These are phyloP conservation scores for Epichloe bromicola DNA, from an alignment of 2,329 filamentous ascomycete species.

Conservation along the genomic window DNA sequence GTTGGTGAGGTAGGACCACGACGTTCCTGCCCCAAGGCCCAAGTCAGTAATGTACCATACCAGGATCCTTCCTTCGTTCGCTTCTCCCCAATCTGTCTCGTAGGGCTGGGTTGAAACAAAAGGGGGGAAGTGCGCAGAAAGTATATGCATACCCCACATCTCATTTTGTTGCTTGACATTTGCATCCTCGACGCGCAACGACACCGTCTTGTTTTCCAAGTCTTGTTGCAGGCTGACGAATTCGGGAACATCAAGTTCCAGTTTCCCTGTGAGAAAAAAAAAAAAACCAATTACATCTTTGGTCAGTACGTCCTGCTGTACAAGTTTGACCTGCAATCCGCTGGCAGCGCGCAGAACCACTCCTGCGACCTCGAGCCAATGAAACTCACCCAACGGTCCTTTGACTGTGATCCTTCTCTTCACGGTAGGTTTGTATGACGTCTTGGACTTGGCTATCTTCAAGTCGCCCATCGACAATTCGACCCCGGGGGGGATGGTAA, in stretches of 20 bases:
- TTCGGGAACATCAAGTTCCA: slow-evolving; percentile 65
- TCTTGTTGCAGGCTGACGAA: slow-evolving; percentile 66
- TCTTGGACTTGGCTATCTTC: slow-evolving; percentile 36
- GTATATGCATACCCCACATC: slow-evolving; percentile 70
- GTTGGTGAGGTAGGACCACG: slow-evolving; percentile 78
- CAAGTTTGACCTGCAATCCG: too few species aligned
- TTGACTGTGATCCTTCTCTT: slow-evolving; percentile 60
- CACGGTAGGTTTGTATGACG: slow-evolving; percentile 46
- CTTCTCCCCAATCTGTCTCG: neutral
- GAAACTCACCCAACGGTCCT: slow-evolving; percentile 59
- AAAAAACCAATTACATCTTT: neutral
- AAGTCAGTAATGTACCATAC: neutral
- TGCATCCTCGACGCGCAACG: slow-evolving; percentile 56
- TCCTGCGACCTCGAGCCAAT: neutral
- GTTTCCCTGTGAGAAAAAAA: slow-evolving; percentile 39
- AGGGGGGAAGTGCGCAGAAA: neutral
- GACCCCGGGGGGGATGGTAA: slow-evolving; percentile 81
- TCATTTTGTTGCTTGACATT: slow-evolving; percentile 63
- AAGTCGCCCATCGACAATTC: slow-evolving; percentile 59
- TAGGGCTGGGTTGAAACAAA: neutral
- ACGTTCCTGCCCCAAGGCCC: slow-evolving; percentile 50
- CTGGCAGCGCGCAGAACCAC: neutral
- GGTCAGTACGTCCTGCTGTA: too few species aligned
- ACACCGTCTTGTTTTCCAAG: slow-evolving; percentile 45
- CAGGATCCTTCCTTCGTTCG: neutral